Evolutionary conservation across 202 grass and related monocot species (phyloP).

Genomic region (Dendrocalamus latiflorus): DNA sequence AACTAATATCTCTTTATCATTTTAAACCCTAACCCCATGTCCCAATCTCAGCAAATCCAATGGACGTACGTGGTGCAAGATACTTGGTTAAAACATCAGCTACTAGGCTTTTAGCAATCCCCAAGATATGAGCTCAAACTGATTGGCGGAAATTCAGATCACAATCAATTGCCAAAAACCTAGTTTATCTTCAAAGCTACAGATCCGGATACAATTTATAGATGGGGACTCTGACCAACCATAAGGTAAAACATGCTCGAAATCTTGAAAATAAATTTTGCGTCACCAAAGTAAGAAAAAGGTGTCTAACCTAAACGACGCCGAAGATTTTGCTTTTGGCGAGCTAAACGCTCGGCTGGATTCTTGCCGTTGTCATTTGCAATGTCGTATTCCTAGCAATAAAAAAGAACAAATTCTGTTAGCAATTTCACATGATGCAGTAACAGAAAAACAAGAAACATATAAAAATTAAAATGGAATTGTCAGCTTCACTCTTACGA

Average conservation of each 20-base stretch:
- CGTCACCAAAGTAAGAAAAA: constrained; percentile 21
- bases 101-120: not conserved
- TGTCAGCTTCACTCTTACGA: constrained; percentile 6
- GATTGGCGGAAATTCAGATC: not conserved
- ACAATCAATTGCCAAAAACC: not conserved
- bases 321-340: constrained; percentile 95
- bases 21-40: not conserved
- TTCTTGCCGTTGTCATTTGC: constrained; percentile 77
- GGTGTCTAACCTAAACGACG: constrained; percentile 72
- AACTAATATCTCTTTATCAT: not conserved
- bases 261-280: not conserved
- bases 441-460: not conserved
- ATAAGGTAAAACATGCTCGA: constrained; percentile 7
- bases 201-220: not conserved
- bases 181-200: not conserved
- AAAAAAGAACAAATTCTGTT: constrained; percentile 3
- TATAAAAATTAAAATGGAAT: constrained; percentile 10
- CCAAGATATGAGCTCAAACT: constrained; percentile 3
- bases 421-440: not conserved
- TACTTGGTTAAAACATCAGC: not conserved
- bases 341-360: constrained; percentile 80
- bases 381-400: constrained; percentile 85
- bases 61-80: constrained; percentile 1
- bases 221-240: not conserved
- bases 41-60: not conserved